These are phyloP conservation scores for Penicillium egyptiacum DNA, from an alignment of 495 filamentous ascomycete species.

Conservation along the genomic window DNA sequence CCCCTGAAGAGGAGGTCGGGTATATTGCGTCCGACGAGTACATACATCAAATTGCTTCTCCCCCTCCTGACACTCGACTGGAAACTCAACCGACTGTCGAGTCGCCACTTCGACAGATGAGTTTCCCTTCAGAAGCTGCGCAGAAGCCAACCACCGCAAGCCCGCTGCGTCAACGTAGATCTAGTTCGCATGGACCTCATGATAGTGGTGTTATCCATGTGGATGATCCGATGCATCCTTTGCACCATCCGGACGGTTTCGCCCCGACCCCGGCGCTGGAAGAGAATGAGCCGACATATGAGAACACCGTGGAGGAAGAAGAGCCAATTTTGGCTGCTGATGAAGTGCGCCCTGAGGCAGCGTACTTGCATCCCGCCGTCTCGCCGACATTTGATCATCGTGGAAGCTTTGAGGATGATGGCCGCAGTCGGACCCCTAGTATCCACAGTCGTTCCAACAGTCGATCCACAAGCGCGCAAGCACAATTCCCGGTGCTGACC, in stretches of 20 bases:
- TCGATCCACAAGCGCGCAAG: constrained; percentile 65
- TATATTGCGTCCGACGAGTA: constrained; percentile 81
- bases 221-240: constrained; percentile 63
- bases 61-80: constrained; percentile 51
- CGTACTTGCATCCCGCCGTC: constrained; percentile 70
- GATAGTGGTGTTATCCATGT: constrained; percentile 72
- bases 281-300: constrained; percentile 12
- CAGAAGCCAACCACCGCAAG: constrained; percentile 9
- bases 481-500: constrained; percentile 41
- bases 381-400: constrained; percentile 63
- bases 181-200: constrained; percentile 27
- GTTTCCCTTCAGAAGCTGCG: constrained; percentile 42
- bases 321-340: constrained; percentile 90
- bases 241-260: constrained; percentile 63
- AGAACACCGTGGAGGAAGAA: constrained; percentile 39
- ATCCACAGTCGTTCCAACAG: constrained; percentile 70
- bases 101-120: constrained; percentile 58
- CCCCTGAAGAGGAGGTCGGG: constrained; percentile 77
- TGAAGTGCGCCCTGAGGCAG: constrained; percentile 77
- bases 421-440: constrained; percentile 53
- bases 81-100: constrained; percentile 50
- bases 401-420: constrained; percentile 58
- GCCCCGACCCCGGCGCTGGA: constrained; percentile 34
- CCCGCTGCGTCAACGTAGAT: constrained; percentile 16
- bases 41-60: constrained; percentile 65